Evolutionary conservation across 1,139 yeast genomes (phyloP).

Genomic region (Suhomyces terraborum): DNA sequence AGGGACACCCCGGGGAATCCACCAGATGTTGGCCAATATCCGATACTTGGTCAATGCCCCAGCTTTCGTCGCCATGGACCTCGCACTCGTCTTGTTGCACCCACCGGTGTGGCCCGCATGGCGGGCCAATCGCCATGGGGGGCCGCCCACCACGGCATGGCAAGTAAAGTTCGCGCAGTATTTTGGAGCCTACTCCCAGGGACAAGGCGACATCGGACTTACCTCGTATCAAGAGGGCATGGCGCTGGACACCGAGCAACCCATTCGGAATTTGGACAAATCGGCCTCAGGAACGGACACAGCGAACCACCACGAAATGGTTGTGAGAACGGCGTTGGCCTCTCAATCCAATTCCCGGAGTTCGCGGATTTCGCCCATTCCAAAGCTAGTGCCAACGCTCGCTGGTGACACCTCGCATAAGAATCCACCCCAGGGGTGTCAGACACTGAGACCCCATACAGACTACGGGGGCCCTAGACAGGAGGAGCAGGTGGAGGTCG

Average conservation of each 20-base stretch:
- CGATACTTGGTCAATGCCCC: slow-evolving; percentile 44
- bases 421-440: too few relatives aligned
- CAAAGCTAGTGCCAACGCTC: too few relatives aligned
- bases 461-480: too few relatives aligned
- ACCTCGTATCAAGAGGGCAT: neutral
- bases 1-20: slow-evolving; percentile 40
- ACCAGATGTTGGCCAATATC: slow-evolving; percentile 53
- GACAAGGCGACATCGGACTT: neutral
- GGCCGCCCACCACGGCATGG: neutral
- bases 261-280: neutral
- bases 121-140: neutral
- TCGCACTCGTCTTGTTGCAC: slow-evolving; percentile 44
- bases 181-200: neutral
- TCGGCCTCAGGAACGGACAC: neutral
- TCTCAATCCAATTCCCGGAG: too few relatives aligned
- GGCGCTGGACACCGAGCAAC: neutral
- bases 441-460: too few relatives aligned
- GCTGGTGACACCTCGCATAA: too few relatives aligned
- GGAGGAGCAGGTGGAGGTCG: too few relatives aligned
- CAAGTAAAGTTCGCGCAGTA: slow-evolving; percentile 1
- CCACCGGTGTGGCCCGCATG: neutral
- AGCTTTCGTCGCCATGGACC: slow-evolving; percentile 45
- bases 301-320: too few relatives aligned
- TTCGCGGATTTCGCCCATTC: too few relatives aligned
- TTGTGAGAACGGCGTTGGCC: too few relatives aligned